Conservation (phyloP, 495 filamentous ascomycete species). For the Melanomma pulvis-pyrius region DNA sequence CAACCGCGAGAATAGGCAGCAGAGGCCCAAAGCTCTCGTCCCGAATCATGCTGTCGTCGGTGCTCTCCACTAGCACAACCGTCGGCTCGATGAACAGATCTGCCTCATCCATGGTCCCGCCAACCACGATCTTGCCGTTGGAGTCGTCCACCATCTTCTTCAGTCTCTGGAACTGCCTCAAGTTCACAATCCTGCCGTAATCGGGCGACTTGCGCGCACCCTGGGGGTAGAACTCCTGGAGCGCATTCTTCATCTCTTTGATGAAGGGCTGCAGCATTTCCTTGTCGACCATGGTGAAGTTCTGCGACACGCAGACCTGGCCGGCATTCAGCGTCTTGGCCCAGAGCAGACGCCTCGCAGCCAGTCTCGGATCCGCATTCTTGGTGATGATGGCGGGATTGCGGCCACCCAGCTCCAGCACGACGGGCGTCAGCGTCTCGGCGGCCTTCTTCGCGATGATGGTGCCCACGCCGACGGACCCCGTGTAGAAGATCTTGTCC, state of each 20-base stretch:
- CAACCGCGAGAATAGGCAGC: constrained; percentile 74
- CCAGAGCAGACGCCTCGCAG: constrained; percentile 84
- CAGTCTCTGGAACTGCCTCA: constrained; percentile 75
- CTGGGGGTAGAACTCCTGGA: constrained; percentile 81
- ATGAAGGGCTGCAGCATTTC: constrained; percentile 72
- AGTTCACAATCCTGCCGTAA: constrained; percentile 77
- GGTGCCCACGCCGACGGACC: constrained; percentile 71
- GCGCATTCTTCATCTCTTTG: constrained; percentile 68
- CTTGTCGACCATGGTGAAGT: constrained; percentile 83
- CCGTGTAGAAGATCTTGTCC: constrained; percentile 99
- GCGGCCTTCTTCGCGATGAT: constrained; percentile 93
- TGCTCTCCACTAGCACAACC: constrained; percentile 71
- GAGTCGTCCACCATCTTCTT: constrained; percentile 84
- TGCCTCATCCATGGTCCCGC: constrained; percentile 76
- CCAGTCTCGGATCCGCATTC: constrained; percentile 75
- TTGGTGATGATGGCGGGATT: constrained; percentile 91
- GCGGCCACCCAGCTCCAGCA: constrained; percentile 84
- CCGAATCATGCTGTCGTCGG: constrained; percentile 74
- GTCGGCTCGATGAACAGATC: constrained; percentile 86
- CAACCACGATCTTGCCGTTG: constrained; percentile 81
- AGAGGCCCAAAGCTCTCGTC: constrained; percentile 92
- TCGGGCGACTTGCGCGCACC: constrained; percentile 75
- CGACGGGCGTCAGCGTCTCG: constrained; percentile 84
- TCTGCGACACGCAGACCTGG: constrained; percentile 86
- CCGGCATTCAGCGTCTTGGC: constrained; percentile 82